phyloP scores from a whole-genome alignment of 805 yeast genomes.

The Priceomyces carsonii region DNA sequence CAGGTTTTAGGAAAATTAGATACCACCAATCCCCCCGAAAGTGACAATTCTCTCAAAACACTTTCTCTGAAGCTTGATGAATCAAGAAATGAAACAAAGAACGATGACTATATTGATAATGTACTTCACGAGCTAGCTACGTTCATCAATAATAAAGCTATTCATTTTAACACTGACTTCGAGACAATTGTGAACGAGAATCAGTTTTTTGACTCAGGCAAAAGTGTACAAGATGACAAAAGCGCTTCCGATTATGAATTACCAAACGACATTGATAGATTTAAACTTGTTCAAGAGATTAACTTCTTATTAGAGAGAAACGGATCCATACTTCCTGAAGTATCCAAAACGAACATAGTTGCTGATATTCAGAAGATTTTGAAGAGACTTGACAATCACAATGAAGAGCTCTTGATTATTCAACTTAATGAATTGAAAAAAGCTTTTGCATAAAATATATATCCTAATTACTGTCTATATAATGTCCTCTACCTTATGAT shows the following conservation, averaged over 20 bases:
- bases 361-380: constrained; percentile 13
- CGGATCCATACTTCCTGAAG: background rate
- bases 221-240: constrained; percentile 14
- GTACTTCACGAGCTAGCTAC: constrained; percentile 23
- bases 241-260: constrained; percentile 4
- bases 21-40: constrained; percentile 8
- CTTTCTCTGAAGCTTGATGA: constrained; percentile 8
- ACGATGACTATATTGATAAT: constrained; percentile 17
- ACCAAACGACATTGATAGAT: constrained; percentile 12
- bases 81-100: constrained; percentile 8
- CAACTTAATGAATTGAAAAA: constrained; percentile 21
- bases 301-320: constrained; percentile 9
- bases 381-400: constrained; percentile 12
- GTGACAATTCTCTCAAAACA: constrained; percentile 4
- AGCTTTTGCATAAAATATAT: constrained; percentile 9
- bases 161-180: constrained; percentile 22
- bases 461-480: constrained; percentile 15
- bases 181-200: constrained; percentile 16
- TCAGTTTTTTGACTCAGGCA: constrained; percentile 17
- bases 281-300: constrained; percentile 12
- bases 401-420: constrained; percentile 22
- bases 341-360: constrained; percentile 1
- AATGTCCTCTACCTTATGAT: constrained; percentile 66
- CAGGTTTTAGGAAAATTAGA: constrained; percentile 44
- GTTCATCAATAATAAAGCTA: constrained; percentile 20